Percentiles rank a stretch among this genome's conserved stretches.
These are phyloP conservation scores for Wickerhamiella domercqiae DNA, from an alignment of 805 yeast species.

Conservation along the genomic window DNA sequence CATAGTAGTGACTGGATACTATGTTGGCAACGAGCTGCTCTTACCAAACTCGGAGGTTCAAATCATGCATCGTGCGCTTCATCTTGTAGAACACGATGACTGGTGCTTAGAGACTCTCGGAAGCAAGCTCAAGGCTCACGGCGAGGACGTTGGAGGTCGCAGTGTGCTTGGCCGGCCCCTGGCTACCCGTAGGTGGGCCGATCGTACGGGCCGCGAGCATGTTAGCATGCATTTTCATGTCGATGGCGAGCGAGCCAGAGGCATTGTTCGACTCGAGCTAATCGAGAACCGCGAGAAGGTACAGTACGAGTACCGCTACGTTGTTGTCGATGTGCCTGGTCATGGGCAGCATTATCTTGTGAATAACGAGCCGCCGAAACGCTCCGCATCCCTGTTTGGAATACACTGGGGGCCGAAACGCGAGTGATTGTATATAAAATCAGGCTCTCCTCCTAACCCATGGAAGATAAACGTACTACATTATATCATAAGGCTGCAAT, in stretches of 20 bases:
- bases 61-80: conserved; percentile 75
- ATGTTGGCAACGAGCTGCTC: conserved; percentile 63
- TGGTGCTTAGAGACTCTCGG: conserved; percentile 42
- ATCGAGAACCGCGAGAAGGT: conserved; percentile 34
- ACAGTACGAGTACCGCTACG: conserved; percentile 49
- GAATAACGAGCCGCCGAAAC: conserved; percentile 29
- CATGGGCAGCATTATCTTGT: conserved; percentile 52
- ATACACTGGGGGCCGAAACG: conserved; percentile 76
- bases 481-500: background rate
- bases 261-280: conserved; percentile 67
- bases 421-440: conserved; percentile 19
- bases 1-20: conserved; percentile 45
- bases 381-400: conserved; percentile 34
- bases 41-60: conserved; percentile 87
- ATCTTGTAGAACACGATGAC: conserved; percentile 53
- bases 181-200: conserved; percentile 42
- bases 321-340: conserved; percentile 65
- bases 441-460: no score
- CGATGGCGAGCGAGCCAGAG: conserved; percentile 50
- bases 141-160: conserved; percentile 46
- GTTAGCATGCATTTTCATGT: conserved; percentile 76
- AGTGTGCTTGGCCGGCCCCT: conserved; percentile 87
- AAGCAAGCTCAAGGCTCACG: conserved; percentile 65
- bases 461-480: background rate
- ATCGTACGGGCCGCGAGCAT: conserved; percentile 65